Base-by-base conservation (phyloP, 2,329 filamentous ascomycete species). In the Cladorrhinum sp. region DNA sequence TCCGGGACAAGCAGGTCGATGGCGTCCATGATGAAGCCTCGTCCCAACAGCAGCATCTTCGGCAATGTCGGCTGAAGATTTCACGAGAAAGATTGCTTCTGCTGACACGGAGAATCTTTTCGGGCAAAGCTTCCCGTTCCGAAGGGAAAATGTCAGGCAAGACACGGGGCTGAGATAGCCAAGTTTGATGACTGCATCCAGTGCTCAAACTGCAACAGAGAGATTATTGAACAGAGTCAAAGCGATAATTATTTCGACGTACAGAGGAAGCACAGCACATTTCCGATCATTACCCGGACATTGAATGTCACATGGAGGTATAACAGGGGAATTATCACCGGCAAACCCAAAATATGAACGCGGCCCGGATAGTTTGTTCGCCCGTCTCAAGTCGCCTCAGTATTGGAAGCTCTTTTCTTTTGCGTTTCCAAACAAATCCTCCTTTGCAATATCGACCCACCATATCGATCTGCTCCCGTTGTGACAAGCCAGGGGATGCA, bases 131-230 rank as follows among this genome's bases (percentile, higher is more conserved):
- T 41, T 23, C 23, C 32, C 41, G 32, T 55, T 41, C 20, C 18
- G 38, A 10, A 55, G 5, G 32, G n/a, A 55, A 2, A 27, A 36
- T 36, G 32, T 36, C 32, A 13, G 49, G 49, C 23, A 18, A 29
- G 32, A 29, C 45, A 51, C 38, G 50, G 50, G 55, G 41, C 50
- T 57, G 32, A 48, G 45, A 27, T 52, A 23, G 20, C 55, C 45
- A 50, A 48, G 36, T 53, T 29, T 59, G 56, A 59, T 62, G 53
- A 62, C 49, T 59, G 53, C 60, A 41, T 53, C 23, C 22, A 24
- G 32, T 13, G 10, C 25, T 29, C 25, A 29, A 29, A 10, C 25
- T 5, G 25, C 25, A 29, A 29, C 25, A 36, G 6, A 36, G 25
- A 53, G 18, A 53, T 57, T 53, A 36, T 13, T 10, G 2, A 12